Percentiles rank a stretch among this genome's conserved stretches.
Evolutionary conservation across 177 flowering plant genomes (phyloP).

Genomic region (Vitis hybrid): DNA sequence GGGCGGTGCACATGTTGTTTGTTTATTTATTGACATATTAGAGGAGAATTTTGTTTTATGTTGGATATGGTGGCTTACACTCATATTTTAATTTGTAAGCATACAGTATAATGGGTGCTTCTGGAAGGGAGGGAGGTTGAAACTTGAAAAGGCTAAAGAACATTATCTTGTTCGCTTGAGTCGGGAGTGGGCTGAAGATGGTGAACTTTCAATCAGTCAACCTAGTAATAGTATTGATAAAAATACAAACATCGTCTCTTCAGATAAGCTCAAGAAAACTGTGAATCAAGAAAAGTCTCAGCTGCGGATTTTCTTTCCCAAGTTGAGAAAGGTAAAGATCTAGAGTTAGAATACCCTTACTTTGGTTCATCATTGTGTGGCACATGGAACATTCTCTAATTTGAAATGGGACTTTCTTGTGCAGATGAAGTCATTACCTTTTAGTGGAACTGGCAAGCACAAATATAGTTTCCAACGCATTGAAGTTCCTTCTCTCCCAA

Average conservation of each 20-base stretch:
- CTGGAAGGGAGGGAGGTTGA: slow-evolving; percentile 88
- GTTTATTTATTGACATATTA: no score
- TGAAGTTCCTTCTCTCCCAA: slow-evolving; percentile 65
- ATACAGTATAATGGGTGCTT: slow-evolving; percentile 83
- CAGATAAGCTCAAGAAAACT: slow-evolving; percentile 20
- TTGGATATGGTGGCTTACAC: background rate
- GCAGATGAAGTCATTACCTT: slow-evolving; percentile 74
- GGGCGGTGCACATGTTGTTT: no score
- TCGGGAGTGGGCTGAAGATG: slow-evolving; percentile 80
- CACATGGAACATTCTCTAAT: background rate
- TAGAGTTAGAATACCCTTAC: background rate
- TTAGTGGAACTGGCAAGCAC: slow-evolving; percentile 86
- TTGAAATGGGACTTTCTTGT: slow-evolving; percentile 11
- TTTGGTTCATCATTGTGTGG: background rate
- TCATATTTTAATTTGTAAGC: background rate
- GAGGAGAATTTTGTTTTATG: no score
- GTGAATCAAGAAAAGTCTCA: slow-evolving; percentile 30
- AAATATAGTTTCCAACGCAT: slow-evolving; percentile 88
- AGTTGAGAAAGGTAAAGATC: slow-evolving; percentile 51
- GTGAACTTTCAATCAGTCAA: slow-evolving; percentile 17
- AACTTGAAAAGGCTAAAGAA: slow-evolving; percentile 88
- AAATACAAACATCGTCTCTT: slow-evolving; percentile 9
- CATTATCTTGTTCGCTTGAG: slow-evolving; percentile 71
- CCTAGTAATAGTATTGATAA: slow-evolving; percentile 12
- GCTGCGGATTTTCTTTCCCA: slow-evolving; percentile 70